Conservation (phyloP, 1,139 yeast genomes). For the Scheffersomyces titani region DNA sequence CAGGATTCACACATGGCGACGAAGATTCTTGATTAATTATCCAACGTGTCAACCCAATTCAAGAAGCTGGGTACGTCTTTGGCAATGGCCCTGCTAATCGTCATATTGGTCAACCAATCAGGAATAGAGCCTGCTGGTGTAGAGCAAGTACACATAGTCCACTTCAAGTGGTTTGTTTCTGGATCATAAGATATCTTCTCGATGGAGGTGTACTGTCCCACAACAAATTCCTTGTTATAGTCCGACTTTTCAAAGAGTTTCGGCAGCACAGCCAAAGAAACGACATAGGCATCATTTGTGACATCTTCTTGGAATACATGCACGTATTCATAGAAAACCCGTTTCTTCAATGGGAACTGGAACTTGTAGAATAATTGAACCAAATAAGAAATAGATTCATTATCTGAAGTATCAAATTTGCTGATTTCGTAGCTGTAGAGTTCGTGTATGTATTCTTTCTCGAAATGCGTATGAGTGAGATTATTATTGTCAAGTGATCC, state of each 20-base stretch:
- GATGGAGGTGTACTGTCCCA: constrained; percentile 57
- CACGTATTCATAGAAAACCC: constrained; percentile 65
- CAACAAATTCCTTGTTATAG: constrained; percentile 24
- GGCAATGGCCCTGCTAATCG: constrained; percentile 59
- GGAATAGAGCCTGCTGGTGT: constrained; percentile 72
- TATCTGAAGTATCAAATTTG: constrained; percentile 11
- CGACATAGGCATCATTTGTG: constrained; percentile 42
- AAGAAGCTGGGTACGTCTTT: constrained; percentile 68
- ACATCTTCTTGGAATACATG: constrained; percentile 38
- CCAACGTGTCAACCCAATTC: constrained; percentile 38
- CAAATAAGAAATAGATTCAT: constrained; percentile 16
- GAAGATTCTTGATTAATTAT: constrained; percentile 13
- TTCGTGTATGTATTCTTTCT: constrained; percentile 35
- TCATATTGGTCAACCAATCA: constrained; percentile 56
- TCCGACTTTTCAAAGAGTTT: constrained; percentile 14
- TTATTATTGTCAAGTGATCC: constrained; percentile 20
- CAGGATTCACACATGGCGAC: constrained; percentile 23
- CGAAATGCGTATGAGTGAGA: constrained; percentile 36
- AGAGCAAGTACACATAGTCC: constrained; percentile 68
- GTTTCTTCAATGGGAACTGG: constrained; percentile 45
- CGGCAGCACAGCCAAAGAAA: constrained; percentile 51
- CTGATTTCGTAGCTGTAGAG: constrained; percentile 23
- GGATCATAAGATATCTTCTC: constrained; percentile 50
- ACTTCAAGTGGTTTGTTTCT: constrained; percentile 42
- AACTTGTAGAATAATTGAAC: constrained; percentile 46